Evolutionary conservation across 805 yeast genomes (phyloP).

Genomic region (Saturnispora ahearnii): DNA sequence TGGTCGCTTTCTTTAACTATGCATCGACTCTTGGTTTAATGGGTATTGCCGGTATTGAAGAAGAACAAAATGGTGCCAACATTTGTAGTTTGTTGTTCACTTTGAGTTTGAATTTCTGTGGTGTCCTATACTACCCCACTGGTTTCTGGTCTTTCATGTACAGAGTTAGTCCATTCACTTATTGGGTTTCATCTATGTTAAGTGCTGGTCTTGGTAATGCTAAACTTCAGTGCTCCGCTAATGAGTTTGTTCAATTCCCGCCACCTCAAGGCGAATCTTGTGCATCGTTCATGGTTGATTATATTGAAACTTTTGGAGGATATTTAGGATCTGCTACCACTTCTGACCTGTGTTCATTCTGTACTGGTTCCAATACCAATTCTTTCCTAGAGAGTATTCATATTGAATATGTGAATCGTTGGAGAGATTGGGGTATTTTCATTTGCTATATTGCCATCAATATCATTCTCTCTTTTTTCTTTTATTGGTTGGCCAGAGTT

Average conservation of each 20-base stretch:
- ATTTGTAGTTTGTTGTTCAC: constrained; percentile 49
- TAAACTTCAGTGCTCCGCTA: constrained; percentile 36
- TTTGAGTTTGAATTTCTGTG: constrained; percentile 63
- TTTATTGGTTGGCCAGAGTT: constrained; percentile 60
- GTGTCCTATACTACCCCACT: constrained; percentile 54
- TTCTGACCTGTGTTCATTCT: constrained; percentile 50
- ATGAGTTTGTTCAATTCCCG: constrained; percentile 39
- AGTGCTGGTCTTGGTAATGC: constrained; percentile 47
- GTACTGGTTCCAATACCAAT: constrained; percentile 51
- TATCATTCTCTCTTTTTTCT: constrained; percentile 22
- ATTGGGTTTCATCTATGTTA: constrained; percentile 48
- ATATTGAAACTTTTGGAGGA: constrained; percentile 37
- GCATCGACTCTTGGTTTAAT: constrained; percentile 51
- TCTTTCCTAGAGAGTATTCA: constrained; percentile 41
- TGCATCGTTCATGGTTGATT: constrained; percentile 39
- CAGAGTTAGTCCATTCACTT: constrained; percentile 62
- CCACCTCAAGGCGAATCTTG: constrained; percentile 55
- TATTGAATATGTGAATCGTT: constrained; percentile 41
- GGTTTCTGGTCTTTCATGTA: constrained; percentile 81
- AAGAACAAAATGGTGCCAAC: constrained; percentile 57
- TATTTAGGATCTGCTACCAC: constrained; percentile 34
- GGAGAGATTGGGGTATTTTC: constrained; percentile 55
- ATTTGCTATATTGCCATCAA: constrained; percentile 41
- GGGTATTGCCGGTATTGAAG: constrained; percentile 49
- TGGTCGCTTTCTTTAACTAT: constrained; percentile 43